Conservation (phyloP, 208 protist species). For the Histomonas meleagridis region DNA sequence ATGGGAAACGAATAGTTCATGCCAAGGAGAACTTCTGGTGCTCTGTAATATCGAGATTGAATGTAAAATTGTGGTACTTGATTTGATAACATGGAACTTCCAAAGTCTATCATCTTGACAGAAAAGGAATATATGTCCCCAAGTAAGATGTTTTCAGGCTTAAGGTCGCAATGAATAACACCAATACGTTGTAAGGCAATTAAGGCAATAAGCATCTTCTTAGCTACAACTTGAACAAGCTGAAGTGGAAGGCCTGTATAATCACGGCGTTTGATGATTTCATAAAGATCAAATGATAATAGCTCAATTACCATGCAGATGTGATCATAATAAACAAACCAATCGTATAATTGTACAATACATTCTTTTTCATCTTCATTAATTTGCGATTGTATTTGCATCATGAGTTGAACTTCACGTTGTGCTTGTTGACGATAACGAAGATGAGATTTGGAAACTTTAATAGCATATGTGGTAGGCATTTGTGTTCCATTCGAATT, state of each 20-base stretch:
- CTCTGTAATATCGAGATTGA: conserved; percentile 75
- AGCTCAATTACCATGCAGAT: not conserved
- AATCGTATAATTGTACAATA: not conserved
- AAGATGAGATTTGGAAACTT: not conserved
- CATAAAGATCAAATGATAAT: not conserved
- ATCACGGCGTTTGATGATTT: not conserved
- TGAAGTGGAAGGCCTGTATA: not conserved
- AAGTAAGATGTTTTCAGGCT: not conserved
- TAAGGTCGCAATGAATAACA: not conserved
- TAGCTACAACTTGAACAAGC: not conserved
- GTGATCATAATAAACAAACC: not conserved
- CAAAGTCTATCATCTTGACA: conserved; percentile 95
- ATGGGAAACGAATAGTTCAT: conserved; percentile 37
- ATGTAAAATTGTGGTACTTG: conserved; percentile 75
- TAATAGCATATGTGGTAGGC: not conserved
- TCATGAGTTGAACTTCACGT: not conserved
- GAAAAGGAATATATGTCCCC: not conserved
- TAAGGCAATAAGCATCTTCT: not conserved
- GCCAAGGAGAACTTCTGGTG: conserved; percentile 66
- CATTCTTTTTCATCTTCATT: not conserved
- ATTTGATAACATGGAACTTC: conserved; percentile 68
- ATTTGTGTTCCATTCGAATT: not conserved
- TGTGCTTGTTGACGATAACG: not conserved
- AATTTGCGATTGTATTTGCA: not conserved
- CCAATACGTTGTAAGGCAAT: not conserved